A percentile compares a stretch with the other conserved stretches of the same genome.
Evolutionary conservation across 2,329 filamentous ascomycete species (phyloP).

Genomic region (Fusarium zealandicum): DNA sequence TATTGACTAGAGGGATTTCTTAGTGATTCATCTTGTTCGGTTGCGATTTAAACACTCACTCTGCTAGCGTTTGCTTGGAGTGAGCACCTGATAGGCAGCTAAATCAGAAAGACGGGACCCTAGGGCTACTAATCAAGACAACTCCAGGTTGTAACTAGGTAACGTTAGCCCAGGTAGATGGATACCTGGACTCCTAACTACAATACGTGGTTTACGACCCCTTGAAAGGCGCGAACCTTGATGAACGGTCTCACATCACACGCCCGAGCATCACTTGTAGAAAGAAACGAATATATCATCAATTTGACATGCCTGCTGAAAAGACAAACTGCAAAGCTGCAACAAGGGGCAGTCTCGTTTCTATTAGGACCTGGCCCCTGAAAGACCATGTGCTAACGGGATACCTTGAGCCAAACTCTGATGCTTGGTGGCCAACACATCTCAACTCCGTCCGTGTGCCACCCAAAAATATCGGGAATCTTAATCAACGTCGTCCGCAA

Average conservation of each 20-base stretch:
- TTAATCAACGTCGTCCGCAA: slow-evolving; percentile 39
- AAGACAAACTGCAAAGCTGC: slow-evolving; percentile 28
- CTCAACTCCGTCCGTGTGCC: slow-evolving; percentile 33
- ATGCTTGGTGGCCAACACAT: slow-evolving; percentile 34
- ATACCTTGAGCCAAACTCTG: slow-evolving; percentile 38
- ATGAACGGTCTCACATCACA: no score
- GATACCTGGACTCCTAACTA: no score
- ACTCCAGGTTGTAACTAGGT: no score
- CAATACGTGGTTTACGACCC: no score
- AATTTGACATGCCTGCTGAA: slow-evolving; percentile 44
- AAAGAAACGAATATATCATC: slow-evolving; percentile 44
- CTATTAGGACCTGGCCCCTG: slow-evolving; percentile 42
- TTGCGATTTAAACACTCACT: no score
- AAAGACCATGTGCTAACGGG: slow-evolving; percentile 38
- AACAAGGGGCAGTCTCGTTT: slow-evolving; percentile 40
- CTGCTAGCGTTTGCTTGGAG: no score
- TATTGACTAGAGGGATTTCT: neutral
- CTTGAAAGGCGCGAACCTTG: no score
- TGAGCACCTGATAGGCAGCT: no score
- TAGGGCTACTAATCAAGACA: no score
- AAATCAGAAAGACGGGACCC: no score
- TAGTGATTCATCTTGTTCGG: no score
- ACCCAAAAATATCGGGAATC: slow-evolving; percentile 41
- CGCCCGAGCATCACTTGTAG: neutral
- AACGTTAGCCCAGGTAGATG: no score